Conservation (phyloP, 2,329 filamentous ascomycete species). For the Neobulgaria alba region DNA sequence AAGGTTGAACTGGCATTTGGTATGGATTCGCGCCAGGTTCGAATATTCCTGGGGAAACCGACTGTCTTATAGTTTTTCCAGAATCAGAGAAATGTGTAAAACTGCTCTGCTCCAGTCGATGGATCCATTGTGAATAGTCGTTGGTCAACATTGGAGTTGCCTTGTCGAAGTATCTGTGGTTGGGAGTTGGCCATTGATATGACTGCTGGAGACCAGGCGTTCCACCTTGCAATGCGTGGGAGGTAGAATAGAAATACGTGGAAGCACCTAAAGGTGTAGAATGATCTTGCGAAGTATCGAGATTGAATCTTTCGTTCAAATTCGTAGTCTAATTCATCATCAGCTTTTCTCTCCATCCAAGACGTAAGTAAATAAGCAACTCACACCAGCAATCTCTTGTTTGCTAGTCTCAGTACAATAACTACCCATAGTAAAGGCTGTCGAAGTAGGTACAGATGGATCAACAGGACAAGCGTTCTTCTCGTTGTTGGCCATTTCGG, state of each 20-base stretch:
- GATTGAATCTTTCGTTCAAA: slow-evolving; percentile 5
- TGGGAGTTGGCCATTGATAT: slow-evolving; percentile 9
- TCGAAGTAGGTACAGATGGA: slow-evolving; percentile 13
- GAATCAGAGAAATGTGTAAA: slow-evolving; percentile 17
- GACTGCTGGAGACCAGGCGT: slow-evolving; percentile 8
- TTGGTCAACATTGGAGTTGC: slow-evolving; percentile 16
- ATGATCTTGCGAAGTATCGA: slow-evolving; percentile 5
- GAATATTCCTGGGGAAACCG: slow-evolving; percentile 6
- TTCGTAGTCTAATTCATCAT: not conserved
- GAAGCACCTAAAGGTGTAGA: slow-evolving; percentile 2
- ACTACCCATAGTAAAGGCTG: slow-evolving; percentile 17
- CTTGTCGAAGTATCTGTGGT: slow-evolving; percentile 11
- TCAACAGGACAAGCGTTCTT: slow-evolving; percentile 22
- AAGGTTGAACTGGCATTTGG: slow-evolving; percentile 4
- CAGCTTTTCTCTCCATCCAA: slow-evolving; percentile 1
- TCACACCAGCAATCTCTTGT: slow-evolving; percentile 20
- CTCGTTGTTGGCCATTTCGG: slow-evolving; percentile 26
- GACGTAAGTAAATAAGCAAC: not conserved
- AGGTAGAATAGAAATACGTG: too few relatives aligned
- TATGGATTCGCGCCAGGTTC: slow-evolving; percentile 5
- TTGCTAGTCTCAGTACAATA: slow-evolving; percentile 17
- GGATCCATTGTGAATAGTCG: slow-evolving; percentile 17
- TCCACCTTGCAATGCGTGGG: too few relatives aligned
- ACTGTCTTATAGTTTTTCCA: slow-evolving; percentile 11
- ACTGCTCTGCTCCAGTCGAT: slow-evolving; percentile 13